A percentile compares a stretch with the other conserved stretches of the same genome.
Conservation (phyloP, 2,329 filamentous ascomycete genomes). For the Aspergillus sp. region DNA sequence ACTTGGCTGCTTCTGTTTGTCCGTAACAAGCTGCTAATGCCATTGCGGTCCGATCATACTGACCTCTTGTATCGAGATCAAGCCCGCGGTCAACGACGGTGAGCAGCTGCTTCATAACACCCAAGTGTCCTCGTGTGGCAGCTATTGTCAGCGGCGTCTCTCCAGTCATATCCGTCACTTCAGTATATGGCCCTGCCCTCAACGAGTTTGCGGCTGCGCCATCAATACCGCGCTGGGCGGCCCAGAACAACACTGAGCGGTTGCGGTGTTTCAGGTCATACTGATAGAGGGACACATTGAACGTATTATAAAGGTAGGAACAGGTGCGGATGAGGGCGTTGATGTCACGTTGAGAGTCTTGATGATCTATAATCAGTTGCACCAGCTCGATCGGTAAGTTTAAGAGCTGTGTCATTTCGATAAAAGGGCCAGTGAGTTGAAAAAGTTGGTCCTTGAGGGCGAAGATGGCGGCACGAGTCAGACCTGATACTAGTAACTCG, state of each 20-base stretch:
- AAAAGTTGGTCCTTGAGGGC: neutral
- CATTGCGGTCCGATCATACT: neutral
- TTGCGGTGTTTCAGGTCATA: neutral
- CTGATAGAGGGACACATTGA: neutral
- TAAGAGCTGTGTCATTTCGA: neutral
- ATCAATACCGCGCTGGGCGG: neutral
- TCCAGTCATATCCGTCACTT: neutral
- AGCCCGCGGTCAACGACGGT: neutral
- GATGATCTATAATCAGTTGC: neutral
- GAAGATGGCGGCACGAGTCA: neutral
- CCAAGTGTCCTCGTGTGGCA: neutral
- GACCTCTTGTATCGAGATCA: neutral
- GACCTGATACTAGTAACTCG: neutral
- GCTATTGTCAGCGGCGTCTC: neutral
- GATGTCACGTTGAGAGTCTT: neutral
- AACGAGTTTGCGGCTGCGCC: neutral
- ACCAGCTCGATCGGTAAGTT: neutral
- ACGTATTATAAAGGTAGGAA: neutral
- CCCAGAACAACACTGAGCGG: neutral
- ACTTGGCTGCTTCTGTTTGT: neutral
- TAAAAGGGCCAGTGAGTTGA: neutral
- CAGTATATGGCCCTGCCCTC: neutral
- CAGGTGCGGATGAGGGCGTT: neutral
- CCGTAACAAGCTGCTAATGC: neutral
- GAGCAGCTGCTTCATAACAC: neutral